Evolutionary conservation across 1,284 basidiomycete genomes (phyloP).

Genomic region (Leccinum glutinopallens): DNA sequence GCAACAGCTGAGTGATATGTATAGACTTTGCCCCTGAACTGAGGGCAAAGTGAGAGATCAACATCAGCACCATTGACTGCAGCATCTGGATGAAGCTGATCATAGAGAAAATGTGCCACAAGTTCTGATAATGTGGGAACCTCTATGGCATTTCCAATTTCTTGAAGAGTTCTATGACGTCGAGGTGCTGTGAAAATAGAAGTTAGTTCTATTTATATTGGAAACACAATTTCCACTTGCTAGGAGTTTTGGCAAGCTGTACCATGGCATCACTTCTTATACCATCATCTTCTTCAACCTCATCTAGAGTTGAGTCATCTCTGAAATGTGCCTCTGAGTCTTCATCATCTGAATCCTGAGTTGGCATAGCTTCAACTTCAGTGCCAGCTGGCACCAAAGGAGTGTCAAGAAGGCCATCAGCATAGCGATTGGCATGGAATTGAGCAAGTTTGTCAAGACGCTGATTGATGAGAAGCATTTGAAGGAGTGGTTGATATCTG

Average conservation of each 20-base stretch:
- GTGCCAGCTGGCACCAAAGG: not conserved
- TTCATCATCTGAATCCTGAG: not conserved
- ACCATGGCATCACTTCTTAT: not conserved
- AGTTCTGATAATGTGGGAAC: not conserved
- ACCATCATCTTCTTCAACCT: slow-evolving; percentile 1
- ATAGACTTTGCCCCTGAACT: not conserved
- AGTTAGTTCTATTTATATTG: not conserved
- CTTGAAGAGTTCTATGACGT: not conserved
- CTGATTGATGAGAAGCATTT: not conserved
- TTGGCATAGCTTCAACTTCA: slow-evolving; percentile 2
- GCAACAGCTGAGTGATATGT: slow-evolving; percentile 1
- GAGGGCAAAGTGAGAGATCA: not conserved
- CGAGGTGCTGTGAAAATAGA: not conserved
- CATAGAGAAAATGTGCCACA: not conserved
- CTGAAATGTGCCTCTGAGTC: not conserved
- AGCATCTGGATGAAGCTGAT: slow-evolving; percentile 1
- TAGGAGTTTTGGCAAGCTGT: slow-evolving; percentile 2
- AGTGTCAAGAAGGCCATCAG: not conserved
- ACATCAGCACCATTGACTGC: not conserved
- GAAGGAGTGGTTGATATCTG: not conserved
- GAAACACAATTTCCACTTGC: not conserved
- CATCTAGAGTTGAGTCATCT: slow-evolving; percentile 1
- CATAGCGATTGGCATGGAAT: not conserved
- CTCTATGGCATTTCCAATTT: not conserved
- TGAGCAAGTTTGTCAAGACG: not conserved